phyloP scores from a whole-genome alignment of 306 rosid genomes.

The Malus fusca region DNA sequence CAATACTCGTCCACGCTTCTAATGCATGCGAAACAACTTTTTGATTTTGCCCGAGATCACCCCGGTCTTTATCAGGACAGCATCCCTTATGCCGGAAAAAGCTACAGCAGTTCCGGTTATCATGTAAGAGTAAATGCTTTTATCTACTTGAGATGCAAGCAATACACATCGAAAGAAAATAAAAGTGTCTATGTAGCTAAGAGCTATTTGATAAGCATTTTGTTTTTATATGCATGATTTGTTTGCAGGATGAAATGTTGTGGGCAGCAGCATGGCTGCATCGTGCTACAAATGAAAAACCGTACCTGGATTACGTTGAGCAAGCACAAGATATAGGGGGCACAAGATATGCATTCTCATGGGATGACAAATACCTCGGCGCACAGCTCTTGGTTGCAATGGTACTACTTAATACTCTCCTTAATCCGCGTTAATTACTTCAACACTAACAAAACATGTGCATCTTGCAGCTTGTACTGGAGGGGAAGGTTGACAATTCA shows the following conservation, averaged over 20 bases:
- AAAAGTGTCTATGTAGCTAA: no score
- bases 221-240: not conserved
- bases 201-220: no score
- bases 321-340: conserved; percentile 20
- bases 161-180: not conserved
- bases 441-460: no score
- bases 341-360: conserved; percentile 30
- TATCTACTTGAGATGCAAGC: not conserved
- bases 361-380: conserved; percentile 58
- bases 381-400: conserved; percentile 47
- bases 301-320: conserved; percentile 25
- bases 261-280: conserved; percentile 78
- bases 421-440: no score
- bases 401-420: conserved; percentile 15
- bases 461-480: conserved; percentile 42
- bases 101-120: conserved; percentile 43
- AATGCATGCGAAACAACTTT: conserved; percentile 46
- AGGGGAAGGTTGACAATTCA: conserved; percentile 12
- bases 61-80: conserved; percentile 36
- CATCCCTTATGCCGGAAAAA: conserved; percentile 15
- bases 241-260: conserved; percentile 39
- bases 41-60: conserved; percentile 32
- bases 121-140: conserved; percentile 23
- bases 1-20: conserved; percentile 24
- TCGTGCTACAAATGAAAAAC: conserved; percentile 20